These are phyloP conservation scores for Antonospora locustae DNA, from an alignment of 371 early-diverging fungal species.

Conservation along the genomic window DNA sequence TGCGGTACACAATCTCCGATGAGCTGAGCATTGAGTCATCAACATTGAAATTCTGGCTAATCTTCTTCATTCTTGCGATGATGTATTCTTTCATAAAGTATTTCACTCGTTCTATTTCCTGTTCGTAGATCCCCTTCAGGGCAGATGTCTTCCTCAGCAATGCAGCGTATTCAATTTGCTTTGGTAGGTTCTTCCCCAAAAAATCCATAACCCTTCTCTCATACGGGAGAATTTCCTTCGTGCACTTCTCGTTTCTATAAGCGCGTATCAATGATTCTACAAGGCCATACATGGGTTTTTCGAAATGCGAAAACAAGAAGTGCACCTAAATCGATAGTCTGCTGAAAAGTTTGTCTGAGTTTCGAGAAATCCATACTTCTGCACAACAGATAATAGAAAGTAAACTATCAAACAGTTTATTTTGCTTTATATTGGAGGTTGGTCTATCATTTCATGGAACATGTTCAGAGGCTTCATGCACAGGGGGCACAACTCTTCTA, in stretches of 20 bases:
- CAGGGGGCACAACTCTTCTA: constrained; percentile 55
- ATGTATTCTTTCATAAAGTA: constrained; percentile 43
- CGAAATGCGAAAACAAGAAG: too few relatives aligned
- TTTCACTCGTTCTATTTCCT: constrained; percentile 44
- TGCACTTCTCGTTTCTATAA: constrained; percentile 43
- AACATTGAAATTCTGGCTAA: constrained; percentile 23
- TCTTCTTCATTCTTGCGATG: constrained; percentile 27
- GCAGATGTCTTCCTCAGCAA: neutral
- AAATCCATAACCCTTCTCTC: constrained; percentile 3
- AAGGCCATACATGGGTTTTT: too few relatives aligned
- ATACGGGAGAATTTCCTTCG: constrained; percentile 36
- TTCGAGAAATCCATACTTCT: too few relatives aligned
- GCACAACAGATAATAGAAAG: too few relatives aligned
- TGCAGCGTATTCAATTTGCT: constrained; percentile 7
- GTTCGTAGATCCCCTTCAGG: constrained; percentile 24
- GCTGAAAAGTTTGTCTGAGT: too few relatives aligned
- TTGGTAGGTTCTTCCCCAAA: constrained; percentile 8
- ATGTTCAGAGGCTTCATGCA: constrained; percentile 55
- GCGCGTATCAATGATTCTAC: constrained; percentile 33
- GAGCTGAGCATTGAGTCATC: constrained; percentile 2
- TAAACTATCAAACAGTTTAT: too few relatives aligned
- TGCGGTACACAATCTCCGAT: constrained; percentile 19
- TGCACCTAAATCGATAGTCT: too few relatives aligned
- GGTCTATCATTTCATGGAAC: constrained; percentile 54
- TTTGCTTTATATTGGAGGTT: too few relatives aligned